A percentile compares a stretch with the other conserved stretches of the same genome.
These are phyloP conservation scores for Sphaerulina musiva DNA, from an alignment of 2,329 filamentous ascomycete genomes.

Conservation along the genomic window DNA sequence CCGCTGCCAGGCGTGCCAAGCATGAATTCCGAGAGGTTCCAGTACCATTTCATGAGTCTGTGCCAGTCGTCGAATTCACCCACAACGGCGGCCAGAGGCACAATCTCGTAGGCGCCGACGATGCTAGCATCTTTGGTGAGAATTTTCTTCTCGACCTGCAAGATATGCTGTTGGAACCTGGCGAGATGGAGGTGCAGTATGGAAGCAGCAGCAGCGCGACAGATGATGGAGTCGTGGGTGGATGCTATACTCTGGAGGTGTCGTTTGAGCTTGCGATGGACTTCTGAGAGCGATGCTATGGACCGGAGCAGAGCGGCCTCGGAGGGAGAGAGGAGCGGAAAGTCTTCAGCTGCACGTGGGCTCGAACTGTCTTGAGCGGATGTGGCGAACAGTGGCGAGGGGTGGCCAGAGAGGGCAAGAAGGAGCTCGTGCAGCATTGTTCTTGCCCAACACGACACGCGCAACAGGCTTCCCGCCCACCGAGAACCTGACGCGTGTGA, in stretches of 20 bases:
- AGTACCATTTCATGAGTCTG: slow-evolving; percentile 78
- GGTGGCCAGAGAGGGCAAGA: slow-evolving; percentile 89
- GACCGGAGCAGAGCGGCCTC: slow-evolving; percentile 75
- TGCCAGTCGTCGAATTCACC: slow-evolving; percentile 83
- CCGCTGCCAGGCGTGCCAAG: slow-evolving; percentile 32
- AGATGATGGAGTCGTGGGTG: slow-evolving; percentile 72
- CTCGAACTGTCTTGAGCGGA: not conserved
- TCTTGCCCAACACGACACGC: not conserved
- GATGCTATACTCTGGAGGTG: slow-evolving; percentile 61
- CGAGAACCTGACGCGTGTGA: too few species aligned
- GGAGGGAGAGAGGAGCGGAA: slow-evolving; percentile 60
- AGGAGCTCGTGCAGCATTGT: slow-evolving; percentile 97
- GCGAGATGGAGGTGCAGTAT: slow-evolving; percentile 69
- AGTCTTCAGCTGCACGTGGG: slow-evolving; percentile 30
- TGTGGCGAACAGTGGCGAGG: slow-evolving; percentile 72
- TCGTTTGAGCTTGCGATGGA: slow-evolving; percentile 66
- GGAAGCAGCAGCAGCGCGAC: slow-evolving; percentile 75
- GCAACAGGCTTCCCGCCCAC: not conserved
- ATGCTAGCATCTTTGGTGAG: slow-evolving; percentile 67
- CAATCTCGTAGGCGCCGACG: slow-evolving; percentile 88
- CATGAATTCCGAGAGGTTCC: slow-evolving; percentile 66
- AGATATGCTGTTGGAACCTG: slow-evolving; percentile 73
- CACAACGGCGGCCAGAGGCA: slow-evolving; percentile 79
- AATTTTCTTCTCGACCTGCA: slow-evolving; percentile 76
- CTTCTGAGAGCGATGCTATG: slow-evolving; percentile 67